Percentiles rank a stretch among this genome's conserved stretches.
Evolutionary conservation across 1,284 basidiomycete species (phyloP).

Genomic region (Flammula alnicola): DNA sequence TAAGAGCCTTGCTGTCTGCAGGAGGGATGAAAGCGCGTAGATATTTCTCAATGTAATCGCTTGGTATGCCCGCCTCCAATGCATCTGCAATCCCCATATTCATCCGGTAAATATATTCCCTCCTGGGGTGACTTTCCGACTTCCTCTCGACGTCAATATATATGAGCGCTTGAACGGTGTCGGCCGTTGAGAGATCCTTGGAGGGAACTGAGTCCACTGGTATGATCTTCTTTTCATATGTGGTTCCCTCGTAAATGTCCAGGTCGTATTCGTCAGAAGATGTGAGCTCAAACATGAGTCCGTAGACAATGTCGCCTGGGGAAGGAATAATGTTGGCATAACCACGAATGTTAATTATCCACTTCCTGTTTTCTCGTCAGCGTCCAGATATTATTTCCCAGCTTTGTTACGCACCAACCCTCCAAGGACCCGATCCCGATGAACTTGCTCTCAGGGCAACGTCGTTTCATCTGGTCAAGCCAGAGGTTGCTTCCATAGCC

Average conservation of each 20-base stretch:
- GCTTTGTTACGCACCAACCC: conserved; percentile 41
- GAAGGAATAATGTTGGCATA: conserved; percentile 49
- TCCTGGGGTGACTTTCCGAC: conserved; percentile 34
- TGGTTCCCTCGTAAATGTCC: conserved; percentile 27
- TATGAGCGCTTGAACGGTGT: conserved; percentile 35
- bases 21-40: conserved; percentile 44
- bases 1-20: conserved; percentile 12
- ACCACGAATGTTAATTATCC: conserved; percentile 47
- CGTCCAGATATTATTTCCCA: not conserved
- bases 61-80: conserved; percentile 39
- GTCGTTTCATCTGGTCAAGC: conserved; percentile 48
- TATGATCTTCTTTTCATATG: conserved; percentile 26
- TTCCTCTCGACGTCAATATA: conserved; percentile 43
- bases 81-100: conserved; percentile 47
- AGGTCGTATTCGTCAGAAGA: conserved; percentile 31
- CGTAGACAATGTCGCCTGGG: conserved; percentile 44
- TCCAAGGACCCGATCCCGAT: conserved; percentile 42
- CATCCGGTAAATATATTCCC: conserved; percentile 49
- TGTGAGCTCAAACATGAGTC: conserved; percentile 45
- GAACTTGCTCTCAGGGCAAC: conserved; percentile 46
- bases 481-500: conserved; percentile 55
- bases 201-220: conserved; percentile 21
- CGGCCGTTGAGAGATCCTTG: conserved; percentile 8
- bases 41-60: conserved; percentile 46
- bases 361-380: conserved; percentile 37